A percentile compares a stretch with the other conserved stretches of the same genome.
Conservation (phyloP, 176 grass and related monocot species). For the Tillandsia fasciculata region DNA sequence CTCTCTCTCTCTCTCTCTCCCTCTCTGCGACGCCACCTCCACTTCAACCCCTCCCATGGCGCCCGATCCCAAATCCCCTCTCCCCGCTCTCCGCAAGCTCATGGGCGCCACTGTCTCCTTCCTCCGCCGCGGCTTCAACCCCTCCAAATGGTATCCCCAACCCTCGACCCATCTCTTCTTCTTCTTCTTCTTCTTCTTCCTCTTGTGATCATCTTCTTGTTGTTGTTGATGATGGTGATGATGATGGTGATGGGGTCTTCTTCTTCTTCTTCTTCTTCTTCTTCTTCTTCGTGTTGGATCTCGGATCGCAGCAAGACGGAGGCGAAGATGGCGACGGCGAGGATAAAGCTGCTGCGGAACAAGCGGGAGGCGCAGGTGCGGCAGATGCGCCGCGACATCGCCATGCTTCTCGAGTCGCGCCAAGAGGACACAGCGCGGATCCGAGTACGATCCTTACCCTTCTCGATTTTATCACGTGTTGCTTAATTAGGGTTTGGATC, state of each 20-base stretch:
- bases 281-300: neutral
- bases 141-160: slow-evolving; percentile 53
- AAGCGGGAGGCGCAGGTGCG: slow-evolving; percentile 64
- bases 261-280: neutral
- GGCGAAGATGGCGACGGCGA: slow-evolving; percentile 70
- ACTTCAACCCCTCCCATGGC: neutral
- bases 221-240: slow-evolving; percentile 2
- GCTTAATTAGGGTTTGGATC: neutral
- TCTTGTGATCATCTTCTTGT: slow-evolving; percentile 4
- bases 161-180: neutral
- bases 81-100: neutral
- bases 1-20: neutral
- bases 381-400: slow-evolving; percentile 73
- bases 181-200: slow-evolving; percentile 22
- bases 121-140: slow-evolving; percentile 56
- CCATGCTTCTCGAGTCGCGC: slow-evolving; percentile 56
- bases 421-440: slow-evolving; percentile 76
- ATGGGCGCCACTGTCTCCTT: slow-evolving; percentile 4
- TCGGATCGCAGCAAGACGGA: slow-evolving; percentile 58
- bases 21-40: neutral
- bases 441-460: slow-evolving; percentile 25
- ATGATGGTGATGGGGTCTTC: neutral
- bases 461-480: neutral
- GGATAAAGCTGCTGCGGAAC: slow-evolving; percentile 84
- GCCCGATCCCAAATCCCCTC: neutral